phyloP scores from a whole-genome alignment of 225 moss, liverwort and hornwort species.

The Ulota crispa region DNA sequence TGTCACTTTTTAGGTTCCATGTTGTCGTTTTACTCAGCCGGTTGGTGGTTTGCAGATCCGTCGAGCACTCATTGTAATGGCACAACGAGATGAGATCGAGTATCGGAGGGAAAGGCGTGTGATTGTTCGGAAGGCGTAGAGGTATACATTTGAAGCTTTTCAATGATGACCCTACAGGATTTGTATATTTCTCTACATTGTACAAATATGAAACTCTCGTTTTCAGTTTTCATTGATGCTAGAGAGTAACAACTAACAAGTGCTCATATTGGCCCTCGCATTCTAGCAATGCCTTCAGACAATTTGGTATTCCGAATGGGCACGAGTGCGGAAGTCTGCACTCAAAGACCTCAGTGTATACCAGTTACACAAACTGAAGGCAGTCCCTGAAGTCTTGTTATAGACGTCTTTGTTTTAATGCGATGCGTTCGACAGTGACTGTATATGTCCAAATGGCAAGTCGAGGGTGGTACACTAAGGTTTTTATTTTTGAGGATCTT shows the following conservation, averaged over 20 bases:
- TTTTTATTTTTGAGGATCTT: too few species aligned
- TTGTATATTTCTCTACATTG: slow-evolving; percentile 28
- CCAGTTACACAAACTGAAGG: too few species aligned
- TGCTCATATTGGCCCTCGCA: not conserved
- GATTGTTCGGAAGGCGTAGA: slow-evolving; percentile 56
- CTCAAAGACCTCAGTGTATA: too few species aligned
- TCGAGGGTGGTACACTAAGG: too few species aligned
- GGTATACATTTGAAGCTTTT: not conserved
- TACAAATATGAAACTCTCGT: slow-evolving; percentile 8
- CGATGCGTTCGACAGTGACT: too few species aligned
- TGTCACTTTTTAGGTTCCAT: not conserved
- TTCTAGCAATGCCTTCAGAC: not conserved
- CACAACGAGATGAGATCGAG: slow-evolving; percentile 70
- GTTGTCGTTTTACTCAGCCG: not conserved
- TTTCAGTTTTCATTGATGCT: not conserved
- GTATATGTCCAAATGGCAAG: too few species aligned
- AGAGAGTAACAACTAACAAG: not conserved
- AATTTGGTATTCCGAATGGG: too few species aligned
- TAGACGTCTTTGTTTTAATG: too few species aligned
- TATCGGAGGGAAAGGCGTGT: slow-evolving; percentile 63
- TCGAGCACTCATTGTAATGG: slow-evolving; percentile 65
- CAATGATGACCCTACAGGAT: not conserved
- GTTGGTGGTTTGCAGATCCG: slow-evolving; percentile 37
- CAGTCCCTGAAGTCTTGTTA: too few species aligned
- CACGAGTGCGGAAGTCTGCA: too few species aligned